Base-by-base conservation (phyloP, 164 flowering plant genomes). In the Cinnamomum chago region DNA sequence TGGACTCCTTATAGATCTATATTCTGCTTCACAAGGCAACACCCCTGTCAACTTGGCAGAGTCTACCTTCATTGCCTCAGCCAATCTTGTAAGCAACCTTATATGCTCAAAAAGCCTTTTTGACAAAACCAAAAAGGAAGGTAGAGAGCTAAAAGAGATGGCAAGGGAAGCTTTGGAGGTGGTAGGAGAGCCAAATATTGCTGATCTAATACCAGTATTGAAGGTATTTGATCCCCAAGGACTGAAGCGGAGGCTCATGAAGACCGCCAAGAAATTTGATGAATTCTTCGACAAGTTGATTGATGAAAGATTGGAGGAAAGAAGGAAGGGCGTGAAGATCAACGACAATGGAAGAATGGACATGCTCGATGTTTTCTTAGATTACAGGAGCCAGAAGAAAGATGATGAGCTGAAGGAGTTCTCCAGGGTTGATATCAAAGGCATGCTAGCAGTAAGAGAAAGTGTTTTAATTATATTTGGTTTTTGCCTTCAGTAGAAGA, bases 161-260 rank as follows among this genome's bases (percentile, higher is more conserved):
- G 82, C 80, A 30, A 73, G 79, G 76, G 82, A 77, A 66, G 73
- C 80, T 13, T 51, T 82, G 24, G 79, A 82, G 68, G 73, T 71
- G 33, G 81, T 80, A 27, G 84, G 81, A 15, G 73, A 73, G 1
- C 82, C 84, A 1, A 82, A 82, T 67, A 23, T 82, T 6, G 81
- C 82, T 2, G 84, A 82, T 58, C 47, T 80, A 50, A 73, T 82
- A 15, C 84, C 84, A 1, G 23, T 68, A 50, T 58, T 82, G 74
- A 80, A 80, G 70, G 33, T 76, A 2, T 27, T 82, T 0, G 84
- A 82, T 30, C 84, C 84, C 2, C 82, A 82, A 67, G 81, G 81
- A 6, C 58, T 82, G 58, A 82, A 77, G 73, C 73, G 67, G 75
- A 73, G 81, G 68, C 74, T 80, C 58, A 60, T 67, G 27, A 82